These are phyloP conservation scores for Neofusicoccum parvum DNA, from an alignment of 2,329 filamentous ascomycete species.

Conservation along the genomic window DNA sequence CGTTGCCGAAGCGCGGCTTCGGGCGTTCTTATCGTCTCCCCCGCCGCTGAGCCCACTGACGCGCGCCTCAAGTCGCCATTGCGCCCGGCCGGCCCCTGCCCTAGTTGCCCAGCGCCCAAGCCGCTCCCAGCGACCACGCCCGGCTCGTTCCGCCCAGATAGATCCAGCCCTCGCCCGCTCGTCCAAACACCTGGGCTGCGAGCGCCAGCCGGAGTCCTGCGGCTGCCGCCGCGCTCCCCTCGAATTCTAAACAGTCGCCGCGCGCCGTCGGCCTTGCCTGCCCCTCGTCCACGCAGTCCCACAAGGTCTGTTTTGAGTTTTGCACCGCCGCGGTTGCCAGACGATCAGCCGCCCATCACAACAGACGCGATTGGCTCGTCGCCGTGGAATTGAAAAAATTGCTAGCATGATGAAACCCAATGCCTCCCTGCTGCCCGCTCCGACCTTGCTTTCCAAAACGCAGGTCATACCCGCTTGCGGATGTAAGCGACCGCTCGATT, in stretches of 20 bases:
- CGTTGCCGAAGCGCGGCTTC: not conserved
- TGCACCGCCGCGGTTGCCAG: not conserved
- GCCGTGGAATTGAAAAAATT: not conserved
- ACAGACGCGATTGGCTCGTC: not conserved
- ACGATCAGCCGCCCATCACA: not conserved
- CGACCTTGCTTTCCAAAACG: not conserved
- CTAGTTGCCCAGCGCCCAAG: not conserved
- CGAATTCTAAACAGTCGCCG: too few species aligned
- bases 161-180: not conserved
- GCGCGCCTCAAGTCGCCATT: not conserved
- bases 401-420: conserved; percentile 5
- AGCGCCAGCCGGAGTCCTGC: not conserved
- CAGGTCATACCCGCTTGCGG: not conserved
- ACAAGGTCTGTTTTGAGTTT: not conserved
- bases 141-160: conserved; percentile 10
- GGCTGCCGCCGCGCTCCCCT: too few species aligned
- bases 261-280: too few species aligned
- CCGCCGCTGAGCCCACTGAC: conserved; percentile 8
- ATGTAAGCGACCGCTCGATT: not conserved
- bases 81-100: conserved; percentile 2
- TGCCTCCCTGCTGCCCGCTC: not conserved
- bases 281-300: not conserved
- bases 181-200: not conserved
- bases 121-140: not conserved
- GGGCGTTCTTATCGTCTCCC: not conserved